Evolutionary conservation across 2,329 filamentous ascomycete genomes (phyloP), one percentile per base, ranked within the genome.

Genomic region (Capronia americana): DNA sequence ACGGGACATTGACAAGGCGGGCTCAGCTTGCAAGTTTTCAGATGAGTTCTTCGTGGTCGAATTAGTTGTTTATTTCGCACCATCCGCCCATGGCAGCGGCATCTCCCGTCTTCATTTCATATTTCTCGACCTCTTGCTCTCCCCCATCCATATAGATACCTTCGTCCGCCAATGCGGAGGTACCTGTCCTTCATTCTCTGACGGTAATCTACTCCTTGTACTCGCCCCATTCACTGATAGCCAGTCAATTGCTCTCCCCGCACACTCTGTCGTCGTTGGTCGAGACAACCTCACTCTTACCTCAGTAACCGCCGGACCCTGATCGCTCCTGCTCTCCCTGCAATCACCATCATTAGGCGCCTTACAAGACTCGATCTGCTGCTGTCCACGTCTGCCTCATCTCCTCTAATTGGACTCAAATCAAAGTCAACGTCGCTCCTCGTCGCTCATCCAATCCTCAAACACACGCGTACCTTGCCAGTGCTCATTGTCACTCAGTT

Each of bases 311-410:
- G 66, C 66, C 66, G 26, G 63, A 57, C 66, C 66, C 66, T 61
- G 38, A 66, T 32, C 28, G 57, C 56, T 60, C 51, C 56, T 58
- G 53, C 44, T 64, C 63, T 32, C 66, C 66, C 63, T 68, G 63
- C 60, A 68, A 68, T 68, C 66, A 68, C 63, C 66, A 65, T 63
- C 66, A 68, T 61, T 63, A 66, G 58, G 66, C 66, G 66, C 66
- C 66, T 63, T 51, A 61, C 55, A 44, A 55, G 55, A 55, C 62
- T 64, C 62, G 55, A 54, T 46, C 17, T 48, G 20, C 44, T 34
- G 14, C 17, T 24, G 20, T 50, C 38, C 24, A 59, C 51, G 48
- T 26, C 54, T 56, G 23, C 32, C 34, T 51, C 61, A 53, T 56
- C 53, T 59, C 44, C 46, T 55, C 44, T 59, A 32, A 67, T 67